Evolutionary conservation across 192 early-diverging fungal species (phyloP).

Genomic region (Coemansia sp.): DNA sequence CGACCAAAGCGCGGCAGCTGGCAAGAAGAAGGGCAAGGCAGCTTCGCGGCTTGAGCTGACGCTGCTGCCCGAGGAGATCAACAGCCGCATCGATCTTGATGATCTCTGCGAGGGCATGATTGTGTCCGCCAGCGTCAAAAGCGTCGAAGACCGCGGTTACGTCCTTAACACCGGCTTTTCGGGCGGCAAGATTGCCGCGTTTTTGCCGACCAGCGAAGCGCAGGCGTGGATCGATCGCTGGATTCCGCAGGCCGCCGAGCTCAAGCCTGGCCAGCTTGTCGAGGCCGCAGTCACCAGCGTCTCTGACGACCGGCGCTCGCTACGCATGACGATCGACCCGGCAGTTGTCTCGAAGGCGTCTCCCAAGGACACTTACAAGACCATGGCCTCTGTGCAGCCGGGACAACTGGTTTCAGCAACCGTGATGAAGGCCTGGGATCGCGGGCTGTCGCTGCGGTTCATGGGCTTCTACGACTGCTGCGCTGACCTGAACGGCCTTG

Average conservation of each 20-base stretch:
- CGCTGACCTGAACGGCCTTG: conserved; percentile 49
- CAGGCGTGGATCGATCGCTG: conserved; percentile 60
- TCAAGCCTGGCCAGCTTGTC: conserved; percentile 76
- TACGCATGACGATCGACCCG: conserved; percentile 67
- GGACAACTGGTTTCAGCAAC: conserved; percentile 70
- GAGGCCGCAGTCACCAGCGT: conserved; percentile 62
- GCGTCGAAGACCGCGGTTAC: conserved; percentile 93
- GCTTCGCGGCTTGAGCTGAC: conserved; percentile 64
- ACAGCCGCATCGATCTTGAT: conserved; percentile 60
- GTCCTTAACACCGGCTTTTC: conserved; percentile 72
- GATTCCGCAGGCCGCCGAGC: conserved; percentile 55
- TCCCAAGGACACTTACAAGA: conserved; percentile 57
- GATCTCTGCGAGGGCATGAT: conserved; percentile 74
- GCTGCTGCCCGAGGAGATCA: conserved; percentile 75
- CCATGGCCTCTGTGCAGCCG: conserved; percentile 77
- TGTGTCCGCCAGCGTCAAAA: conserved; percentile 68
- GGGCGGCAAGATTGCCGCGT: conserved; percentile 59
- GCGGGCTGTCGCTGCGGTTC: conserved; percentile 69
- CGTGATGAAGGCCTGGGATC: conserved; percentile 60
- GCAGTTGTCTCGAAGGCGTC: conserved; percentile 53
- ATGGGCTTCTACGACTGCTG: conserved; percentile 83
- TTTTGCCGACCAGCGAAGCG: conserved; percentile 70
- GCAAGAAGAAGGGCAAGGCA: conserved; percentile 33
- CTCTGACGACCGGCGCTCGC: conserved; percentile 60
- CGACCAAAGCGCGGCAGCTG: conserved; percentile 18